A percentile compares a stretch with the other conserved stretches of the same genome.
phyloP scores from a whole-genome alignment of 345 rosid genomes.

The Lenwebbia sp. region DNA sequence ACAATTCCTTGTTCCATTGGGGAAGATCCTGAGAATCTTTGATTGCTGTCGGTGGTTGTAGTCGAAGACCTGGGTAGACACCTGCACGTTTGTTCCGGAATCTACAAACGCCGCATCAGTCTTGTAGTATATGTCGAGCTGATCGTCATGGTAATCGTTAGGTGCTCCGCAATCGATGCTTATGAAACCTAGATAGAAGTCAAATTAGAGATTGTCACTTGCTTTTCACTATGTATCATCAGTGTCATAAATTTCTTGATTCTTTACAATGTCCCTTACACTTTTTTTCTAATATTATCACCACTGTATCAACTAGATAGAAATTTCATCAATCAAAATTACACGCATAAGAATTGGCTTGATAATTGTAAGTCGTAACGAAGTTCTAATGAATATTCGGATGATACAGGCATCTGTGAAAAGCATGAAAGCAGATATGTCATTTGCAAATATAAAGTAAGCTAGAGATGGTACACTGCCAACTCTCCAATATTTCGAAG shows the following conservation, averaged over 20 bases:
- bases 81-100: not conserved
- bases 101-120: slow-evolving; percentile 5
- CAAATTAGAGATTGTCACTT: not conserved
- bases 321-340: not conserved
- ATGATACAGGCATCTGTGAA: not conserved
- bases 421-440: not conserved
- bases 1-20: slow-evolving; percentile 20
- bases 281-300: not conserved
- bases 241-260: not conserved
- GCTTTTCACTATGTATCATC: not conserved
- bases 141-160: not conserved
- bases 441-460: too few relatives aligned
- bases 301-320: not conserved
- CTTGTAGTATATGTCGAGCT: not conserved
- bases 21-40: slow-evolving; percentile 9
- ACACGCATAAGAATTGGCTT: not conserved
- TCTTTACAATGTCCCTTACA: not conserved
- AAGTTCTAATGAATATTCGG: not conserved
- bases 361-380: not conserved
- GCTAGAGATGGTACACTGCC: not conserved
- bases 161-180: slow-evolving; percentile 17
- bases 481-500: not conserved
- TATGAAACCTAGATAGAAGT: not conserved
- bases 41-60: not conserved
- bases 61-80: not conserved